These are phyloP conservation scores for Sisymbrium altissimum DNA, from an alignment of 345 rosid species.

Conservation along the genomic window DNA sequence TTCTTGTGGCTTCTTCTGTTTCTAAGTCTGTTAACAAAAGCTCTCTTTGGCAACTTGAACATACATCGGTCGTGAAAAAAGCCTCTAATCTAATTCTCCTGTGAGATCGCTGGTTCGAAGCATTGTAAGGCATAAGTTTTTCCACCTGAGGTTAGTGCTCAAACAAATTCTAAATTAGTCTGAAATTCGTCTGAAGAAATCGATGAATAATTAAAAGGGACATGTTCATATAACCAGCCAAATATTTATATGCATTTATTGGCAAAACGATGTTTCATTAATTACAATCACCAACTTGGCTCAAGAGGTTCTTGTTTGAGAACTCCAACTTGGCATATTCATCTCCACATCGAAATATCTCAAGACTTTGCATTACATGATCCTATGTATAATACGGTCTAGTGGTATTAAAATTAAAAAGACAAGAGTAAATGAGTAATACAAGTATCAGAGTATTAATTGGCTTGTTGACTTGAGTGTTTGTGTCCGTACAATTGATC, in stretches of 20 bases:
- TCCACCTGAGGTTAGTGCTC: neutral
- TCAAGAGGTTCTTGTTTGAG: slow-evolving; percentile 12
- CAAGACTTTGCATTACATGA: neutral
- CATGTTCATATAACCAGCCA: neutral
- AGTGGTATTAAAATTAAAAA: neutral
- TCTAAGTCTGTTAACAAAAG: slow-evolving; percentile 13
- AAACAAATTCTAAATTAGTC: neutral
- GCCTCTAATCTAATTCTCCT: neutral
- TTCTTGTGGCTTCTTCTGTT: slow-evolving; percentile 4
- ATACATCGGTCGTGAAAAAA: neutral
- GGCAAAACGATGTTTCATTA: slow-evolving; percentile 17
- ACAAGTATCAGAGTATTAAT: neutral
- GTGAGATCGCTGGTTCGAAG: neutral
- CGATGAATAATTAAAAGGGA: neutral
- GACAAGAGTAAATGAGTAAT: neutral
- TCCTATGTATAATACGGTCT: neutral
- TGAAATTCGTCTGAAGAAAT: neutral
- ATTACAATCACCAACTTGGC: slow-evolving; percentile 29
- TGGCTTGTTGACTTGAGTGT: neutral
- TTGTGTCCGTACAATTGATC: neutral
- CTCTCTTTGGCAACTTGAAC: slow-evolving; percentile 1
- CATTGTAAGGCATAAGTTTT: neutral
- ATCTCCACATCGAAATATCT: slow-evolving; percentile 14
- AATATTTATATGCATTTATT: neutral
- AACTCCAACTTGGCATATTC: slow-evolving; percentile 29